These are phyloP conservation scores for Barnettozyma botsteinii DNA, from an alignment of 805 yeast species.

Conservation along the genomic window DNA sequence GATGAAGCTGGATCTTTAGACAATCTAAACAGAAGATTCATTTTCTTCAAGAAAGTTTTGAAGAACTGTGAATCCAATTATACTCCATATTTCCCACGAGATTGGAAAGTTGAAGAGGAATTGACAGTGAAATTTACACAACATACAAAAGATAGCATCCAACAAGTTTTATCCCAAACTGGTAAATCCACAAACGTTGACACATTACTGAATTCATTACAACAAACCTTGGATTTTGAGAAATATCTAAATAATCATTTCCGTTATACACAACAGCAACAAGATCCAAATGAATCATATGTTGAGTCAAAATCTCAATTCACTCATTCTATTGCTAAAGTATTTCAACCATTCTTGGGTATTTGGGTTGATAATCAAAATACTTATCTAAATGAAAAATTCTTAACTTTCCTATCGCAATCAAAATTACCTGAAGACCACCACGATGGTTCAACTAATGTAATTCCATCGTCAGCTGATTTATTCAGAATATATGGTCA, in stretches of 20 bases:
- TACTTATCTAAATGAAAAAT: constrained; percentile 49
- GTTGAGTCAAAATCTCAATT: constrained; percentile 24
- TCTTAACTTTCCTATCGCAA: constrained; percentile 57
- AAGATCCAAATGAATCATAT: constrained; percentile 11
- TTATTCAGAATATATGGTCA: constrained; percentile 74
- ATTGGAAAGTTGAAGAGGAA: constrained; percentile 65
- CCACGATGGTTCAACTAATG: constrained; percentile 51
- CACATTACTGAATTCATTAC: constrained; percentile 59
- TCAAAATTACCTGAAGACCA: constrained; percentile 47
- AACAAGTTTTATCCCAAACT: constrained; percentile 42
- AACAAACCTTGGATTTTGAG: constrained; percentile 82
- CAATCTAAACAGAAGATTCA: constrained; percentile 73
- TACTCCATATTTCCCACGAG: constrained; percentile 52
- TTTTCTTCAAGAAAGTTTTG: constrained; percentile 71
- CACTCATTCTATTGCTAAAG: constrained; percentile 45
- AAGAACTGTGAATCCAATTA: constrained; percentile 50
- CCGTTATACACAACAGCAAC: constrained; percentile 32
- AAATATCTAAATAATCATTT: constrained; percentile 60
- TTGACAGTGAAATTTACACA: constrained; percentile 60
- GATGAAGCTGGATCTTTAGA: constrained; percentile 96
- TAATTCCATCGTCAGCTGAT: constrained; percentile 83
- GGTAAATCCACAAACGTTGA: constrained; percentile 49
- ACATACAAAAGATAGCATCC: constrained; percentile 62
- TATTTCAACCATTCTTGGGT: constrained; percentile 79
- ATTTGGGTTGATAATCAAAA: constrained; percentile 89